These are phyloP conservation scores for Vigna trinervia DNA, from an alignment of 306 rosid genomes.

Conservation along the genomic window DNA sequence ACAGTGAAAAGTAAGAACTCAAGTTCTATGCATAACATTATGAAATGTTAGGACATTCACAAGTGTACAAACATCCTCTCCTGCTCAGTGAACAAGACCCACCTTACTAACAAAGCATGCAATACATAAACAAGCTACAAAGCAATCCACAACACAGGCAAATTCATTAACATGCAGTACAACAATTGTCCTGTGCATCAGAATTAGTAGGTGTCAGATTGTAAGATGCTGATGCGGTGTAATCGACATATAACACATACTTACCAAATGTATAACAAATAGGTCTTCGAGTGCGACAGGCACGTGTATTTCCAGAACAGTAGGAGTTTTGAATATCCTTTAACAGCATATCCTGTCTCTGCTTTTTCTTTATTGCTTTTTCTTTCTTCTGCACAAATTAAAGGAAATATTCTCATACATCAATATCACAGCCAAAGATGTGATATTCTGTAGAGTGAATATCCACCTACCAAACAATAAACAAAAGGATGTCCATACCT, in stretches of 20 bases:
- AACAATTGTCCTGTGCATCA: neutral
- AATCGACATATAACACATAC: constrained; percentile 10
- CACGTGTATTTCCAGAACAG: constrained; percentile 59
- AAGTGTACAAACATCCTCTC: constrained; percentile 33
- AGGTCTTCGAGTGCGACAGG: constrained; percentile 68
- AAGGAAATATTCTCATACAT: neutral
- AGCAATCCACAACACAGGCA: constrained; percentile 13
- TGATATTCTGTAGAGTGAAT: constrained; percentile 18
- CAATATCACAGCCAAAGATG: constrained; percentile 34
- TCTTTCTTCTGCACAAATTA: constrained; percentile 65
- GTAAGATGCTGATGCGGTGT: constrained; percentile 14
- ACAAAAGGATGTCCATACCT: constrained; percentile 51
- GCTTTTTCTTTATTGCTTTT: constrained; percentile 58
- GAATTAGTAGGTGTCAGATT: neutral
- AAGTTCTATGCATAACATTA: constrained; percentile 7
- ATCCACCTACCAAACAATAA: constrained; percentile 8
- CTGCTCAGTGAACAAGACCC: constrained; percentile 11
- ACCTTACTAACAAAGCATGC: neutral
- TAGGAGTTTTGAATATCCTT: constrained; percentile 45
- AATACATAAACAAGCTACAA: neutral
- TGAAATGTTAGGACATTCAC: constrained; percentile 6
- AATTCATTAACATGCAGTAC: constrained; percentile 17
- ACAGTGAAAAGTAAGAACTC: too few relatives aligned
- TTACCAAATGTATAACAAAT: constrained; percentile 78
- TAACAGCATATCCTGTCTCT: constrained; percentile 56